Conservation (phyloP, 2,329 filamentous ascomycete genomes). For the Monilinia polystroma region DNA sequence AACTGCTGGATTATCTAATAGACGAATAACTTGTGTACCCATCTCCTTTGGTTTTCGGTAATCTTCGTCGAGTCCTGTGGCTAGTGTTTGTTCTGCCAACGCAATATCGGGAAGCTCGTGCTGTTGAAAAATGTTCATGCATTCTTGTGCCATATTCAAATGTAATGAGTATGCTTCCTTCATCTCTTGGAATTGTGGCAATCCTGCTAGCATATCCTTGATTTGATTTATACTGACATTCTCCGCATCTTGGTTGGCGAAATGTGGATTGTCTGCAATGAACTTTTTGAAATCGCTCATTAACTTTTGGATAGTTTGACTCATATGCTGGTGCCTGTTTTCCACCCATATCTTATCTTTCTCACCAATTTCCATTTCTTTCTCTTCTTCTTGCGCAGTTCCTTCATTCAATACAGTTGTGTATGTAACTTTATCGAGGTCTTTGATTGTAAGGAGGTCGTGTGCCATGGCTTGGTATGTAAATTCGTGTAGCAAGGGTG, state of each 20-base stretch:
- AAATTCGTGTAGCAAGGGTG: constrained; percentile 90
- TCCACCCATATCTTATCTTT: constrained; percentile 94
- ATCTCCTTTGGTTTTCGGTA: constrained; percentile 87
- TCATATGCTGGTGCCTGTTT: constrained; percentile 95
- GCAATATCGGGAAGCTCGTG: constrained; percentile 85
- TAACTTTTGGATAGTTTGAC: constrained; percentile 91
- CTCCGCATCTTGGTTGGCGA: constrained; percentile 70
- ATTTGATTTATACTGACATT: constrained; percentile 82
- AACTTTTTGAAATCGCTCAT: constrained; percentile 93
- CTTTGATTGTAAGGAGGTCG: constrained; percentile 83
- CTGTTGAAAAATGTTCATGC: constrained; percentile 88
- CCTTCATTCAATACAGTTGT: constrained; percentile 77
- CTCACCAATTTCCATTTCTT: constrained; percentile 88
- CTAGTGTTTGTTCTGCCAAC: constrained; percentile 83
- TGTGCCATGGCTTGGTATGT: constrained; percentile 99
- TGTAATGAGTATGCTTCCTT: constrained; percentile 95
- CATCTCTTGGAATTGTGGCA: constrained; percentile 93
- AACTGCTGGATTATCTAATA: constrained; percentile 83
- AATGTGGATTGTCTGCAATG: constrained; percentile 86
- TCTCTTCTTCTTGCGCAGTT: constrained; percentile 67
- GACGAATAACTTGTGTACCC: constrained; percentile 77
- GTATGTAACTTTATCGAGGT: constrained; percentile 85
- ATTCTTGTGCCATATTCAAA: constrained; percentile 94
- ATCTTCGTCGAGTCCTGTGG: constrained; percentile 91
- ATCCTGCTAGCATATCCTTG: constrained; percentile 92